Base-by-base conservation (phyloP, 345 rosid genomes). In the Gynandropsis gynandra region DNA sequence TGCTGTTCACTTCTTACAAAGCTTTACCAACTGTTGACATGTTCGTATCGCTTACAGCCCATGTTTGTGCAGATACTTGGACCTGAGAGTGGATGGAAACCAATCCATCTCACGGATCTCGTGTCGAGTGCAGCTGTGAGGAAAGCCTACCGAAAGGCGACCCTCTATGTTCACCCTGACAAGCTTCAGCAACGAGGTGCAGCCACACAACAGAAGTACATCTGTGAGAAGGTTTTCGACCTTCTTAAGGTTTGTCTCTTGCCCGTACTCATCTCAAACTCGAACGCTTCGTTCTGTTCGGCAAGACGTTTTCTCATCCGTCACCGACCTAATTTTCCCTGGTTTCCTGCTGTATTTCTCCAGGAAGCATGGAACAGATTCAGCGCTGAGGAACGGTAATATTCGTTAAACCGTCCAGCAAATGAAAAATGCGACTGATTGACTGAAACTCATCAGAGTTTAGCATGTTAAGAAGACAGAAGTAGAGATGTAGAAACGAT, bases 181-280 rank as follows among this genome's bases (percentile, higher is more conserved):
- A 87, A 90, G 74, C 69, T 87, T 70, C 98, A 90, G 74, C 98
- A 87, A 68, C 81, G 98, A 7, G 98, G 98, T 10, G 98, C 98
- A 20, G 84, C 77, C 63, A 82, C 82, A 47, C 87, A 79, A 49
- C 96, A 84, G 58, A 90, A 84, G 78, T 90, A 87, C 73, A 75
- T 48, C 0, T 90, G 96, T 49, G 98, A 90, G 72, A 90, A 83
- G 67, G 96, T 90, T 68, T 90, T 90, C 48, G 96, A 90, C 63
- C 96, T 90, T 69, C 81, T 83, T 32, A 80, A 90, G 96, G 98
- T 87, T 34, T 24, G 59, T 20, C 57, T 47, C 35, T 5, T 5
- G 29, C 2, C 29, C n/a, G n/a, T n/a, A n/a, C n/a, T n/a, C n/a
- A n/a, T 52, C 50, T 15, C 52, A 17, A 15, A 15, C 34, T 38